Conservation (phyloP, 306 rosid species). For the Medicago arabica region DNA sequence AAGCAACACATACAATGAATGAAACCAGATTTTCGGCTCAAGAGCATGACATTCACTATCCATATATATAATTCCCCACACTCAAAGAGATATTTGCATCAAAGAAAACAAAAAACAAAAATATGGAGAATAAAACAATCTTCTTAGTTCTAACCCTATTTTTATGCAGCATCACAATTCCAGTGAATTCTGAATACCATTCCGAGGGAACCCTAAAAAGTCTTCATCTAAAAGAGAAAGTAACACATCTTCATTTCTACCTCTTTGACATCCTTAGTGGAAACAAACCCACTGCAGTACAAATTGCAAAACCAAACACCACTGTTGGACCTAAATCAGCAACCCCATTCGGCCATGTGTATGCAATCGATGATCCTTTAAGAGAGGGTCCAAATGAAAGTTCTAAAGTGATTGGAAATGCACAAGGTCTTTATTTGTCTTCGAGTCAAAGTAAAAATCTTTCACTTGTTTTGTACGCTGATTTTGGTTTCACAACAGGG, state of each 20-base stretch:
- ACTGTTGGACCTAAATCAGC: slow-evolving; percentile 12
- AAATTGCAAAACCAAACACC: slow-evolving; percentile 37
- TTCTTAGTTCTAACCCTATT: not conserved
- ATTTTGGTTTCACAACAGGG: slow-evolving; percentile 50
- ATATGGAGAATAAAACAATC: slow-evolving; percentile 31
- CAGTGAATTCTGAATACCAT: slow-evolving; percentile 41
- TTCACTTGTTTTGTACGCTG: slow-evolving; percentile 39
- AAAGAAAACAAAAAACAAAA: not conserved
- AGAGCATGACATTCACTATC: not conserved
- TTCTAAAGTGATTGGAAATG: slow-evolving; percentile 50
- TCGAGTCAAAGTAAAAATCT: slow-evolving; percentile 25
- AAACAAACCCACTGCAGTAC: slow-evolving; percentile 36
- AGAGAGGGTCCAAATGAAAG: slow-evolving; percentile 46
- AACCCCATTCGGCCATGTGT: slow-evolving; percentile 47
- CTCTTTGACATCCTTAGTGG: slow-evolving; percentile 57
- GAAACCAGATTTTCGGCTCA: no score
- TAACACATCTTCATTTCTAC: slow-evolving; percentile 54
- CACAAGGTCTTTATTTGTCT: slow-evolving; percentile 50
- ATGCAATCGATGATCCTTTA: slow-evolving; percentile 45
- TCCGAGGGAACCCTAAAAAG: not conserved
- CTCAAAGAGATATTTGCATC: not conserved
- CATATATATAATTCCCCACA: not conserved
- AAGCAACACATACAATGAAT: no score
- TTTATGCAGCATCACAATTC: slow-evolving; percentile 6
- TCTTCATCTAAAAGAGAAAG: slow-evolving; percentile 39